These are phyloP conservation scores for Monilinia fructicola DNA, from an alignment of 2,329 filamentous ascomycete genomes.

Conservation along the genomic window DNA sequence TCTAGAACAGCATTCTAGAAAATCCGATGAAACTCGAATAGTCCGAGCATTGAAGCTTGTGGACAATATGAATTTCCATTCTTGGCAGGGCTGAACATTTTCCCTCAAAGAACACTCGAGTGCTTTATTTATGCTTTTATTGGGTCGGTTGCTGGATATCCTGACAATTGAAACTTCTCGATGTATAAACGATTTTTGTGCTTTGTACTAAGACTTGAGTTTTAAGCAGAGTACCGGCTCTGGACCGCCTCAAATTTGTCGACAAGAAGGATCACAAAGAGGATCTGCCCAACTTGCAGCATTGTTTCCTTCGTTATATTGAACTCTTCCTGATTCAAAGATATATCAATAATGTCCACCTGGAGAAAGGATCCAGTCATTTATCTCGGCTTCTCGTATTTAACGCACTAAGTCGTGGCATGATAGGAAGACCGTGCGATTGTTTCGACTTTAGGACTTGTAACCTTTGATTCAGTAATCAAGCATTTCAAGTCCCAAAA, in stretches of 20 bases:
- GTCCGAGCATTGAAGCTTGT: neutral
- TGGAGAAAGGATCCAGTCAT: neutral
- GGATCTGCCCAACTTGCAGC: neutral
- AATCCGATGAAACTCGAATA: neutral
- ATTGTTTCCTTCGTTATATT: neutral
- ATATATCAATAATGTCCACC: neutral
- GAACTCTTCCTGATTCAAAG: neutral
- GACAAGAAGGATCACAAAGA: neutral
- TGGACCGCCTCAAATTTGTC: neutral
- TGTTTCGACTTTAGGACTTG: slow-evolving; percentile 1
- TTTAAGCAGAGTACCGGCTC: neutral
- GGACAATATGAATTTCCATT: neutral
- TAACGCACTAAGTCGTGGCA: neutral
- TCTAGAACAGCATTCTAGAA: neutral
- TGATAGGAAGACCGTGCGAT: slow-evolving; percentile 3
- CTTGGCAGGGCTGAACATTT: slow-evolving; percentile 5
- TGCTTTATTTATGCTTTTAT: neutral
- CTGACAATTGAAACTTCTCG: neutral
- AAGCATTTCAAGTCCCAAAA: neutral
- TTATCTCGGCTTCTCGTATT: neutral
- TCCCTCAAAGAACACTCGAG: neutral
- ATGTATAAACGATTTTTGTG: neutral
- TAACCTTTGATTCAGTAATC: slow-evolving; percentile 4
- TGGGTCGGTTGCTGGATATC: neutral
- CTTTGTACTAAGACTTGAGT: neutral